Percentiles rank a stretch among this genome's conserved stretches.
phyloP scores from a whole-genome alignment of 768 basidiomycete genomes.

The Lactarius trivialis region DNA sequence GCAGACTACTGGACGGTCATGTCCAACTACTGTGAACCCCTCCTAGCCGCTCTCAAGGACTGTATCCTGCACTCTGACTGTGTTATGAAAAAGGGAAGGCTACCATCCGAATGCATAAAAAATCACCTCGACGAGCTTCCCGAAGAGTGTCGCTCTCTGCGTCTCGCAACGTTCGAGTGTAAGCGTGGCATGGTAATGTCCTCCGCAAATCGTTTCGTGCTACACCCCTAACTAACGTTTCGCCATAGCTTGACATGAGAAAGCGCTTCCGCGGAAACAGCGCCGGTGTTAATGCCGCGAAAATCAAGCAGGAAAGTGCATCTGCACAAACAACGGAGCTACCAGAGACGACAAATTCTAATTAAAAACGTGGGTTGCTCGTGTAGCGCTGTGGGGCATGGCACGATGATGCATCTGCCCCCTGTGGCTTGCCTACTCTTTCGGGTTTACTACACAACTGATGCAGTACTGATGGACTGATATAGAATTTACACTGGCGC shows the following conservation, averaged over 20 bases:
- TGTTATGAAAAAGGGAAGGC: conserved; percentile 65
- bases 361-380: neutral
- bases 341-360: neutral
- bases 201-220: neutral
- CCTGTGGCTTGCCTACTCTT: neutral
- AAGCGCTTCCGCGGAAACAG: conserved; percentile 76
- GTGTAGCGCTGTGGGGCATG: neutral
- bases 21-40: conserved; percentile 75
- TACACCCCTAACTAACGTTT: neutral
- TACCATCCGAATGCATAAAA: conserved; percentile 84
- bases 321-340: conserved; percentile 6
- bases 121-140: conserved; percentile 72
- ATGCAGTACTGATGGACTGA: neutral
- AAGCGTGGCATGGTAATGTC: conserved; percentile 78
- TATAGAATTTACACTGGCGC: neutral
- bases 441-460: neutral
- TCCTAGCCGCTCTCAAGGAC: conserved; percentile 73
- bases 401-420: neutral
- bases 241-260: conserved; percentile 68
- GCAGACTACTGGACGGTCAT: conserved; percentile 33
- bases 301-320: conserved; percentile 3
- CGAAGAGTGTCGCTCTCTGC: conserved; percentile 68
- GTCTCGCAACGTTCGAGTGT: conserved; percentile 83
- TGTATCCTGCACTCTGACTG: conserved; percentile 85
- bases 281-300: conserved; percentile 37